A percentile compares a stretch with the other conserved stretches of the same genome.
These are phyloP conservation scores for Aureobasidium vineae DNA, from an alignment of 2,329 filamentous ascomycete genomes.

Conservation along the genomic window DNA sequence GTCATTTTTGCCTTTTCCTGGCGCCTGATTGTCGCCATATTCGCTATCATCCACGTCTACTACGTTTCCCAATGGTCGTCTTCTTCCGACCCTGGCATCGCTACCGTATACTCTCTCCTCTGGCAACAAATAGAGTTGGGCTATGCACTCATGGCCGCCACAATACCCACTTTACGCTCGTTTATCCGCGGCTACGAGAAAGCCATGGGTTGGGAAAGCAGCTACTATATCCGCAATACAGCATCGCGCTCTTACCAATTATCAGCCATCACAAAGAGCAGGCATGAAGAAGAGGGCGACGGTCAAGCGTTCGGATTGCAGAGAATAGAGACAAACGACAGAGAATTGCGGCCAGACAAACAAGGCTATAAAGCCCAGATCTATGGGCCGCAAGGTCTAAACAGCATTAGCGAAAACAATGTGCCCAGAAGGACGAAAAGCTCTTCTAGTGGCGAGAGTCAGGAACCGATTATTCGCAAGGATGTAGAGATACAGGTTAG, in stretches of 20 bases:
- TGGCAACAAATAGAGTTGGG: conserved; percentile 36
- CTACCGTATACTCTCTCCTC: conserved; percentile 32
- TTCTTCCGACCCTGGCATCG: conserved; percentile 30
- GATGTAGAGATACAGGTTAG: conserved; percentile 28
- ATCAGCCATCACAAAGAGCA: background rate
- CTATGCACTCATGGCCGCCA: conserved; percentile 36
- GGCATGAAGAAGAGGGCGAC: conserved; percentile 4
- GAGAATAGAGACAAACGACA: background rate
- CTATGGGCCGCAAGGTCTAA: background rate
- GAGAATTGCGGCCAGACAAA: background rate
- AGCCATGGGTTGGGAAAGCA: conserved; percentile 31
- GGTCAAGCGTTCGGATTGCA: background rate
- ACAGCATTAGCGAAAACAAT: conserved; percentile 7
- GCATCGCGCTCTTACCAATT: background rate
- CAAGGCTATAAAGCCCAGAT: conserved; percentile 18
- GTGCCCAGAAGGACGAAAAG: conserved; percentile 28
- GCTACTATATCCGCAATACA: conserved; percentile 6
- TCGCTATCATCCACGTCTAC: conserved; percentile 25
- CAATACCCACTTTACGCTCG: conserved; percentile 36
- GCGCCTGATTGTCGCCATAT: conserved; percentile 30
- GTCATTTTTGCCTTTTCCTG: conserved; percentile 36
- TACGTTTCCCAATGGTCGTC: conserved; percentile 24
- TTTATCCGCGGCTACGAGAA: conserved; percentile 35
- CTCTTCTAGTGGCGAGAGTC: conserved; percentile 29
- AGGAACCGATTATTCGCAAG: conserved; percentile 33